Evolutionary conservation across 1,284 basidiomycete species (phyloP), one percentile per base, ranked within the genome.

Genomic region (Papiliotrema flavescens): DNA sequence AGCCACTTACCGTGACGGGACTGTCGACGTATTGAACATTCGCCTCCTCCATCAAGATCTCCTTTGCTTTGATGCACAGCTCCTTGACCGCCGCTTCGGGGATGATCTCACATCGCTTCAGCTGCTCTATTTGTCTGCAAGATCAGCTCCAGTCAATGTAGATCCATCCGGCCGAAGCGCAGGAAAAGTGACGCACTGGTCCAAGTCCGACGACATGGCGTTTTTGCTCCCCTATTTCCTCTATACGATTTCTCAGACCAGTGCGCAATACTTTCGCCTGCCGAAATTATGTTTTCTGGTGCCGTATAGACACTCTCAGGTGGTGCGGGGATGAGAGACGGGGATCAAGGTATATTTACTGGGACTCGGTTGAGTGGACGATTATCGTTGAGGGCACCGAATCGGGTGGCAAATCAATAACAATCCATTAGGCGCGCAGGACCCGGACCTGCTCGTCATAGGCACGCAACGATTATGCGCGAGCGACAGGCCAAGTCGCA

Each of bases 1-100:
- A 26, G 23, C 24, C 4, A 79, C 86, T 71, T 66, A 94, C 91
- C 49, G 96, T 98, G 3, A 98, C 93, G 13, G 95, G 95, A 28
- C 92, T 88, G 79, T 97, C 93, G 24, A 98, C 90, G 66, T 88
- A 86, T 76, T 98, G 94, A 1, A 98, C 91, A 71, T 98, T 98
- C 7, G 89, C 92, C 77, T 98, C 95, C 77, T 98, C 95, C 66
- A 98, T 90, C 32, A 95, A 79, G 57, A 98, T 95, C 78, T 98
- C 95, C 59, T 94, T 84, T 20, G 95, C 95, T 71, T 95, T 96
- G 64, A 93, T 80, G 76, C 95, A 98, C 28, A 98, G 82, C 65
- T 88, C 82, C 71, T 95, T 94, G 60, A 96, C 93, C 65, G 93
- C 85, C 58, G 89, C 86, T 75, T 97, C 93, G 20, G 90, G 89